phyloP scores from a whole-genome alignment of 139 green algal genomes.

The Volvox reticuliferus region DNA sequence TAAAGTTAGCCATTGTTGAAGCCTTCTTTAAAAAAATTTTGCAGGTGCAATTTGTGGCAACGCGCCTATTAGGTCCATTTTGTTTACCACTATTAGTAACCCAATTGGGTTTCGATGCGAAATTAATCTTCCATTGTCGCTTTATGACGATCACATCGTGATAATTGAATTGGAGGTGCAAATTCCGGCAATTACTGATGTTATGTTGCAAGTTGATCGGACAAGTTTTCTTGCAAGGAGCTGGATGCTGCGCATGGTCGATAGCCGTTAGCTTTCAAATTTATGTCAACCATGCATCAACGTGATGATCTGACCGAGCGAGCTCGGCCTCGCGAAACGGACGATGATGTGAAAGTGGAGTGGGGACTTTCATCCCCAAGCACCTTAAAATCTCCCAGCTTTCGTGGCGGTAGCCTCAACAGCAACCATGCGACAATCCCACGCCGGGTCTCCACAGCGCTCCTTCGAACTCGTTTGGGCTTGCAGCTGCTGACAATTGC shows the following conservation, averaged over 20 bases:
- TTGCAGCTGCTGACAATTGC: slow-evolving; percentile 28
- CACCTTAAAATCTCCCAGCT: neutral
- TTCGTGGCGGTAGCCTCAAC: neutral
- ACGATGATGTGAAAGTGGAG: neutral
- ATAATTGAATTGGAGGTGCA: too few species aligned
- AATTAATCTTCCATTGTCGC: too few species aligned
- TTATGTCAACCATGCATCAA: neutral
- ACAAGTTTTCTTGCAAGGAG: neutral
- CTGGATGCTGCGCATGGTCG: too few species aligned
- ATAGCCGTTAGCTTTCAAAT: too few species aligned
- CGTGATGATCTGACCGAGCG: neutral
- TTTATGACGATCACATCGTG: too few species aligned
- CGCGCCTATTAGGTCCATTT: too few species aligned
- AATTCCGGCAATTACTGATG: neutral
- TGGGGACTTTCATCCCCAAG: neutral
- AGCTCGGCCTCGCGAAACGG: neutral
- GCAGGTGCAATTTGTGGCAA: too few species aligned
- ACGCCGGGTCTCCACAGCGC: neutral
- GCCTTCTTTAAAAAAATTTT: too few species aligned
- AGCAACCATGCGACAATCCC: neutral
- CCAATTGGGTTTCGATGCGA: too few species aligned
- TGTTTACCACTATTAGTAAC: too few species aligned
- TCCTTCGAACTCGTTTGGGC: neutral
- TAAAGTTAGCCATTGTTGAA: too few species aligned
- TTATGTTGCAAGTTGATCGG: neutral